Percentiles rank a stretch among this genome's conserved stretches.
These are phyloP conservation scores for Pythium periplocum DNA, from an alignment of 352 stramenopile species.

Conservation along the genomic window DNA sequence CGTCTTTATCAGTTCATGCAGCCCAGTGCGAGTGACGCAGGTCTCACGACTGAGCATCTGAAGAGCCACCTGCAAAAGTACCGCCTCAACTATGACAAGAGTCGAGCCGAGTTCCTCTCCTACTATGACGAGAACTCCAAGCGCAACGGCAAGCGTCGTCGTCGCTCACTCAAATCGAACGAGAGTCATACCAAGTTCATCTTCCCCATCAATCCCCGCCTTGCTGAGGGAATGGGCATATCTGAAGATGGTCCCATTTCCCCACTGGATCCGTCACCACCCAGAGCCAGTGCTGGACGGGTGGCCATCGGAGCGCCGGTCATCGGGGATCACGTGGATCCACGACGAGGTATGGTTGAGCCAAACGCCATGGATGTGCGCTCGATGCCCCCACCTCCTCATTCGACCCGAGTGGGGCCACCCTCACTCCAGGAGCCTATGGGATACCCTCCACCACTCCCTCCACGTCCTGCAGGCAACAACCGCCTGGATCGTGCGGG, in stretches of 20 bases:
- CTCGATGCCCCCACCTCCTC: too few relatives aligned
- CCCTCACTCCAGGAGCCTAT: too few relatives aligned
- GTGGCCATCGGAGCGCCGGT: too few relatives aligned
- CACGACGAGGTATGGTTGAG: too few relatives aligned
- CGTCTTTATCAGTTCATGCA: conserved; percentile 50
- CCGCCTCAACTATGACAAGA: conserved; percentile 82
- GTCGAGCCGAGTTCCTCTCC: conserved; percentile 74
- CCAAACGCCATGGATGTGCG: too few relatives aligned
- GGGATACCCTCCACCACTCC: too few relatives aligned
- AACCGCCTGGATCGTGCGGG: conserved; percentile 9
- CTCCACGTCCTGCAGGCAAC: background rate
- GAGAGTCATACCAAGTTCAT: conserved; percentile 18
- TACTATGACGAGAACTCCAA: conserved; percentile 72
- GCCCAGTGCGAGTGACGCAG: conserved; percentile 34
- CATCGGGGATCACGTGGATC: too few relatives aligned
- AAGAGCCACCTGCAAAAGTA: conserved; percentile 89
- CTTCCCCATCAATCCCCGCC: conserved; percentile 13
- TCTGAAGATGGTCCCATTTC: background rate
- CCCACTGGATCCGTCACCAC: too few relatives aligned
- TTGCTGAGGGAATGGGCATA: background rate
- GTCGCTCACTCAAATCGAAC: conserved; percentile 11
- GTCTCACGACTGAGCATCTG: conserved; percentile 72
- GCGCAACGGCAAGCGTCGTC: conserved; percentile 57
- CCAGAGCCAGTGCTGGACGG: too few relatives aligned
- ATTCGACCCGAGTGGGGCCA: too few relatives aligned